Percentiles rank a stretch among this genome's conserved stretches.
Evolutionary conservation across 176 grass and related monocot genomes (phyloP).

Genomic region (Echinochloa phyllopogon): DNA sequence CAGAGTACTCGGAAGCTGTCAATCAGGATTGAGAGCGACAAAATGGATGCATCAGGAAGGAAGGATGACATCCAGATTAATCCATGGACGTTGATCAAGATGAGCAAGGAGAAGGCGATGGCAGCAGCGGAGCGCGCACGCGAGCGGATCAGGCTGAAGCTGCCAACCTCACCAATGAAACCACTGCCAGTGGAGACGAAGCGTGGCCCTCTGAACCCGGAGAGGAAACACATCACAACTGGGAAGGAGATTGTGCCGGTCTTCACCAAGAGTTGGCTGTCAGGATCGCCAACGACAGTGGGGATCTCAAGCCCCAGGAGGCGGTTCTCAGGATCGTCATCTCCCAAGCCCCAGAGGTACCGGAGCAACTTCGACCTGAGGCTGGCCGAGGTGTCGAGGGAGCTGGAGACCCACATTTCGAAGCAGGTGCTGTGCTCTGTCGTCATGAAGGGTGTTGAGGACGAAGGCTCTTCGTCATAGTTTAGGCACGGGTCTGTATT

Average conservation of each 20-base stretch:
- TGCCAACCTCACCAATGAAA: slow-evolving; percentile 60
- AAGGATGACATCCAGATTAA: slow-evolving; percentile 73
- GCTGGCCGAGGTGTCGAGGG: slow-evolving; percentile 77
- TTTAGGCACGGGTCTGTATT: background rate
- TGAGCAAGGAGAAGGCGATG: slow-evolving; percentile 87
- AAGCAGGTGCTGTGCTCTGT: slow-evolving; percentile 83
- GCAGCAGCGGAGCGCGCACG: slow-evolving; percentile 73
- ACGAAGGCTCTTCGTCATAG: slow-evolving; percentile 61
- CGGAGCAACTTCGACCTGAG: slow-evolving; percentile 77
- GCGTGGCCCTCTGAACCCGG: slow-evolving; percentile 68
- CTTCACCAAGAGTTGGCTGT: slow-evolving; percentile 63
- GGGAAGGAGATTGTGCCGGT: slow-evolving; percentile 60
- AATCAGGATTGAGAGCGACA: slow-evolving; percentile 73
- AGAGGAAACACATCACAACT: slow-evolving; percentile 49
- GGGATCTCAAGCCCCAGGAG: slow-evolving; percentile 74
- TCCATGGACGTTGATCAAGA: slow-evolving; percentile 85
- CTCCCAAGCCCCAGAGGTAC: slow-evolving; percentile 68
- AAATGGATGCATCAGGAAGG: slow-evolving; percentile 48
- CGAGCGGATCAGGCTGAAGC: slow-evolving; percentile 68
- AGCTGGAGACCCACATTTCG: slow-evolving; percentile 81
- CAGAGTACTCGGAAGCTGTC: slow-evolving; percentile 73
- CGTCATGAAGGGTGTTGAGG: slow-evolving; percentile 65
- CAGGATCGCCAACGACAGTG: slow-evolving; percentile 52
- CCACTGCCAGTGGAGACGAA: slow-evolving; percentile 87
- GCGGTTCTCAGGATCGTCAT: slow-evolving; percentile 78